Percentiles rank a stretch among this genome's conserved stretches.
phyloP scores from a whole-genome alignment of 1,139 yeast genomes.

The Hansenula lynferdii region DNA sequence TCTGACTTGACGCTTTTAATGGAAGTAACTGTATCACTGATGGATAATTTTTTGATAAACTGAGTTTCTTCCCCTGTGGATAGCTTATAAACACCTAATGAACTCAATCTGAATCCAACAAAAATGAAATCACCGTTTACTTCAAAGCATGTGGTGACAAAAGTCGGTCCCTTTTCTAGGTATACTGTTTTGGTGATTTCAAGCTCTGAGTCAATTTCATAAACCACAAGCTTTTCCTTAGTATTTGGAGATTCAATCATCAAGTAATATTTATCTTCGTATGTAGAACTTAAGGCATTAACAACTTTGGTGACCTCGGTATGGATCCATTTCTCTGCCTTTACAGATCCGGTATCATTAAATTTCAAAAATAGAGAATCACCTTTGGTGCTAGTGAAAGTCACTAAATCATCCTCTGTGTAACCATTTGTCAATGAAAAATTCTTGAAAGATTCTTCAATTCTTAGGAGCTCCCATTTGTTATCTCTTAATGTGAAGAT shows the following conservation, averaged over 20 bases:
- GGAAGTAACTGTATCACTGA: conserved; percentile 76
- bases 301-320: conserved; percentile 42
- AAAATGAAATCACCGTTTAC: conserved; percentile 41
- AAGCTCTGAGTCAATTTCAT: conserved; percentile 29
- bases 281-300: conserved; percentile 39
- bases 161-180: conserved; percentile 38
- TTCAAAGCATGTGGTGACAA: conserved; percentile 55
- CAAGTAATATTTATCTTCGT: conserved; percentile 28
- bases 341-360: conserved; percentile 19
- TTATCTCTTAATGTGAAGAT: conserved; percentile 32
- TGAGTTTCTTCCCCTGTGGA: conserved; percentile 20
- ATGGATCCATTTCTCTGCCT: conserved; percentile 11
- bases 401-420: conserved; percentile 32
- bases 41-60: conserved; percentile 44
- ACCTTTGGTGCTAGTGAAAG: conserved; percentile 52
- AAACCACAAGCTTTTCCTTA: conserved; percentile 47
- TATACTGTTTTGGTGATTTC: conserved; percentile 18
- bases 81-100: conserved; percentile 53
- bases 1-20: conserved; percentile 33
- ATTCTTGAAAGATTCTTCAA: conserved; percentile 34
- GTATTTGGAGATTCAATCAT: conserved; percentile 70
- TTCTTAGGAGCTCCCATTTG: conserved; percentile 30
- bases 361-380: conserved; percentile 43
- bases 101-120: conserved; percentile 71
- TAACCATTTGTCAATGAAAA: conserved; percentile 51